Evolutionary conservation across 129 eudicot genomes (phyloP), one percentile per base, ranked within the genome.

Genomic region (Daucus carota): DNA sequence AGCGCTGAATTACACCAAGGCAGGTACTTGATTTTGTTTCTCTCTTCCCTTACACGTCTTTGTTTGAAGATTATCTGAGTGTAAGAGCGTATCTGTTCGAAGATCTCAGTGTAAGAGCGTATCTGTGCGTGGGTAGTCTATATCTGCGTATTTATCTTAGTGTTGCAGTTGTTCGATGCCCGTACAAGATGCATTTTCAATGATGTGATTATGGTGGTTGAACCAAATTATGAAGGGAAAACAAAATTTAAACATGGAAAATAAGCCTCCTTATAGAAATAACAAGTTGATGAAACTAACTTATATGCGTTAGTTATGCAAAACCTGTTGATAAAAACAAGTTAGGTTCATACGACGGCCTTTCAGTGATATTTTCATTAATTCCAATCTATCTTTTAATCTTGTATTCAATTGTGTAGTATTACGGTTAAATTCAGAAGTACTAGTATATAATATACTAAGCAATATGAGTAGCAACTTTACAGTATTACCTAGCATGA

Each of bases 1-100:
- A 65, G 80, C 83, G 73, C 38, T 77, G 74, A 93, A 93, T 79
- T 93, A 85, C 92, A 86, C 98, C 83, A 84, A 88, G 98, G 96
- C 98, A 93, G 96, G 98, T 93, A 92, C 86, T 87, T 77, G 72
- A 52, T 48, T 67, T 77, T 47, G 57, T 36, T 72, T 80, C 67
- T 42, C 60, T 52, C 68, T 41, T 44, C 62, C 59, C 65, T 75
- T 52, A 33, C 11, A n/a, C 70, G 32, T 60, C 42, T 33, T 67
- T 68, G 15, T 40, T 13, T 57, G 9, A 57, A 57, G 5, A n/a
- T 57, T 9, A 10, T n/a, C 1, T n/a, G n/a, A n/a, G n/a, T n/a
- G n/a, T n/a, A n/a, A 57, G 65, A 57, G 28, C 4, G 15, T 57
- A 9, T n/a, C 65, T 4, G 0, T n/a, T 5, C 32, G 1, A n/a